These are phyloP conservation scores for Withania somnifera DNA, from an alignment of 305 asterid species.

Conservation along the genomic window DNA sequence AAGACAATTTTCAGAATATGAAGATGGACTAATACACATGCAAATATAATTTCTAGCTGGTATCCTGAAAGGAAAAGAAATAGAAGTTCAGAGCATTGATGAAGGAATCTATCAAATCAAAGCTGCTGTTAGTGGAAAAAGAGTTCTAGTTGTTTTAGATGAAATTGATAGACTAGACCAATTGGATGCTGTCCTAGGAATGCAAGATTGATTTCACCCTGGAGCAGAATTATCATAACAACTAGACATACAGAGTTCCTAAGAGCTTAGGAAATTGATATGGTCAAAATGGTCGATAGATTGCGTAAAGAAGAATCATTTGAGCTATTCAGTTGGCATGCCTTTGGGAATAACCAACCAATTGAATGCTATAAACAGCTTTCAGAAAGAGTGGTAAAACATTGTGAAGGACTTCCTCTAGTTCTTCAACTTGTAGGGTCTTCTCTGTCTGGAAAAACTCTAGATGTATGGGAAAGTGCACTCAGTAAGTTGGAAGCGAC, in stretches of 20 bases:
- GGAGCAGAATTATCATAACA: conserved; percentile 12
- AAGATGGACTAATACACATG: background rate
- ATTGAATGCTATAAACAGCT: background rate
- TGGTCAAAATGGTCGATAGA: background rate
- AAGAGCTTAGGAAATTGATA: background rate
- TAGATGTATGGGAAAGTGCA: background rate
- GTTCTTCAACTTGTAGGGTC: conserved; percentile 17
- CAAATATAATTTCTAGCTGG: conserved; percentile 4
- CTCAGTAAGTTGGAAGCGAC: background rate
- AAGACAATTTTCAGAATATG: background rate
- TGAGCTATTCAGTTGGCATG: conserved; percentile 14
- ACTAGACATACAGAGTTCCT: background rate
- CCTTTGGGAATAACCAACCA: conserved; percentile 6
- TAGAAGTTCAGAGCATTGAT: background rate
- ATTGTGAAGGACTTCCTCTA: conserved; percentile 13
- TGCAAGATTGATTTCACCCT: background rate
- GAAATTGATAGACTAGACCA: conserved; percentile 10
- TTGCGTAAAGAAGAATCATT: conserved; percentile 5
- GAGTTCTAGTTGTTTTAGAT: conserved; percentile 6
- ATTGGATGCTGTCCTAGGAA: background rate
- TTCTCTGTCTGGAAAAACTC: background rate
- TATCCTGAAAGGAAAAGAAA: background rate
- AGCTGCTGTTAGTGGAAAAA: background rate
- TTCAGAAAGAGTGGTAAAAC: background rate
- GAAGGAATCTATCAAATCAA: background rate